A percentile compares a stretch with the other conserved stretches of the same genome.
These are phyloP conservation scores for Magnaporthiopsis poae DNA, from an alignment of 2,329 filamentous ascomycete genomes.

Conservation along the genomic window DNA sequence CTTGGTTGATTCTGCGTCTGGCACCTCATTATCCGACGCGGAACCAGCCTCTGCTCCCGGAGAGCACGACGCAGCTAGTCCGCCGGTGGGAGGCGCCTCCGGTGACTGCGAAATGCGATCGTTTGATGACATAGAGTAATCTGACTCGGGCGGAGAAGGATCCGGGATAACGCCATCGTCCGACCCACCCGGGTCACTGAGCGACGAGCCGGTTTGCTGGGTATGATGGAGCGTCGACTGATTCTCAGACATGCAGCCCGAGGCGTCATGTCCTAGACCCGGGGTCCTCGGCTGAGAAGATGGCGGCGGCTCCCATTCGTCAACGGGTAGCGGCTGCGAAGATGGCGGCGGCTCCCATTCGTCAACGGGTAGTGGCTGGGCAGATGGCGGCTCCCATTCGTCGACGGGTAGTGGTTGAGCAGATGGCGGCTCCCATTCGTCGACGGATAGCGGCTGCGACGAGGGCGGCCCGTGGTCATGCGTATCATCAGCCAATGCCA, in stretches of 20 bases:
- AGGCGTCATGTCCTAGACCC: not conserved
- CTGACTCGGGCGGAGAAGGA: too few species aligned
- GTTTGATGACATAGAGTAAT: too few species aligned
- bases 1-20: not conserved
- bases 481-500: not conserved
- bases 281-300: not conserved
- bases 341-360: not conserved
- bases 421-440: not conserved
- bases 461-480: slow-evolving; percentile 3
- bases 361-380: not conserved
- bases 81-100: too few species aligned
- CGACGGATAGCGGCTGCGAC: slow-evolving; percentile 14
- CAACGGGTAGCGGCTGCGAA: not conserved
- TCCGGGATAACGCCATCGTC: too few species aligned
- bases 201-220: not conserved
- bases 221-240: too few species aligned
- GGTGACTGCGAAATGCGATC: not conserved
- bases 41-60: not conserved
- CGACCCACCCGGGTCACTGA: not conserved
- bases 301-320: not conserved
- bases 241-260: too few species aligned
- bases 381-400: not conserved
- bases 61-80: not conserved
- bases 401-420: not conserved
- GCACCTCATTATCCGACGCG: not conserved